These are phyloP conservation scores for Polygonum aviculare DNA, from an alignment of 148 eudicot species.

Conservation along the genomic window DNA sequence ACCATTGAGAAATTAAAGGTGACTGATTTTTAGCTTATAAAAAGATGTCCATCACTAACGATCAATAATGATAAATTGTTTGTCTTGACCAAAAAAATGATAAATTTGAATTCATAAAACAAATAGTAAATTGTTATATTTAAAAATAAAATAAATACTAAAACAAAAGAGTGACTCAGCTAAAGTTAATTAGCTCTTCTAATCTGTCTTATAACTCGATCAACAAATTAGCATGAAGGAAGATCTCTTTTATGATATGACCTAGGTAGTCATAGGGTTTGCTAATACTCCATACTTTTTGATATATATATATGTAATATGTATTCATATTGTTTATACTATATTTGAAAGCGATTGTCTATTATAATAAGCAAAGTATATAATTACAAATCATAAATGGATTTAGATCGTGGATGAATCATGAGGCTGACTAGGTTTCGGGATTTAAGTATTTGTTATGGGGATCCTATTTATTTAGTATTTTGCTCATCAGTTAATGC, in stretches of 20 bases:
- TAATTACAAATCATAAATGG: too few relatives aligned
- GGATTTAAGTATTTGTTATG: too few relatives aligned
- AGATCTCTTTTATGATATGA: background rate
- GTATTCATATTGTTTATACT: too few relatives aligned
- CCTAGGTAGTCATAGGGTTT: background rate
- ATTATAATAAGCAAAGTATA: too few relatives aligned
- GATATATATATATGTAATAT: background rate
- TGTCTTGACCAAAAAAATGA: too few relatives aligned
- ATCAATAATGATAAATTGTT: background rate
- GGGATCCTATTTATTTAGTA: too few relatives aligned
- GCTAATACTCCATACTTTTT: background rate
- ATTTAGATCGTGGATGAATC: too few relatives aligned
- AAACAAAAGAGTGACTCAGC: constrained; percentile 5
- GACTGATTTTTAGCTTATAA: background rate
- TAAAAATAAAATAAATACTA: background rate
- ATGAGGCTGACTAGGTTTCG: too few relatives aligned
- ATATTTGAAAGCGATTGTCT: too few relatives aligned
- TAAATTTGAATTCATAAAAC: background rate
- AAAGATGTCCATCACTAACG: background rate
- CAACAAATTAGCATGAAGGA: background rate
- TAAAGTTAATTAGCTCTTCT: background rate
- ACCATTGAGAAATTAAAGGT: background rate
- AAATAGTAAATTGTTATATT: background rate
- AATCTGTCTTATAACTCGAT: background rate
- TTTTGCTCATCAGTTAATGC: too few relatives aligned